These are phyloP conservation scores for Penicillium hesseltinei DNA, from an alignment of 2,329 filamentous ascomycete genomes.

Conservation along the genomic window DNA sequence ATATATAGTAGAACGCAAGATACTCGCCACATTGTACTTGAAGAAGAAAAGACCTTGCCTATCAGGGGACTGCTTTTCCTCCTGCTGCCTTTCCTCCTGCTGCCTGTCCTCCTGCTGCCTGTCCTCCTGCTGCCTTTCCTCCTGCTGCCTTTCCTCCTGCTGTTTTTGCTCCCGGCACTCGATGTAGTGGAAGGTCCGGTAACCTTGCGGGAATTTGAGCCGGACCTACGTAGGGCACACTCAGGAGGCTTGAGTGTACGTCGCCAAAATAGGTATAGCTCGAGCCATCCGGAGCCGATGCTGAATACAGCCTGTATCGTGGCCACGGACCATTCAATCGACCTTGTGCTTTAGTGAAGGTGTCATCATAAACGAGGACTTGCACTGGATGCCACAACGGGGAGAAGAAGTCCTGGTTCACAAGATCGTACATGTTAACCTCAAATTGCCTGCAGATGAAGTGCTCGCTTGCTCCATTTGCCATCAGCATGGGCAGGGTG, in stretches of 20 bases:
- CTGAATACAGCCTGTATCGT: neutral
- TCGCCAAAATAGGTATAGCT: neutral
- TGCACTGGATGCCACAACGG: neutral
- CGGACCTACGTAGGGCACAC: rapidly evolving
- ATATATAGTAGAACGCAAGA: neutral
- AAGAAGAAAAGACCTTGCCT: neutral
- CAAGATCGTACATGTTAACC: neutral
- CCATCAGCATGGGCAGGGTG: rapidly evolving
- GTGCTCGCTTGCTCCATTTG: rapidly evolving
- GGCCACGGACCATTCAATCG: neutral
- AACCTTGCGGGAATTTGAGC: neutral
- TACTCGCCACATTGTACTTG: neutral
- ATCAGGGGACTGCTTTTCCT: neutral
- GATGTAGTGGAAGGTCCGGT: neutral
- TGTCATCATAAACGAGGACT: neutral
- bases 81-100: too few relatives aligned
- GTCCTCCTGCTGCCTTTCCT: too few relatives aligned
- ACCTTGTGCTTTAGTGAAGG: too few relatives aligned
- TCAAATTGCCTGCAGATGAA: neutral
- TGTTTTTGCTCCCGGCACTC: neutral
- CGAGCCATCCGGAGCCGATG: neutral
- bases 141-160: too few relatives aligned
- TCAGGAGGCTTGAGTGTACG: neutral
- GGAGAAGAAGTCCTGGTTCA: rapidly evolving
- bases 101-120: too few relatives aligned